These are phyloP conservation scores for Ustilago crameri DNA, from an alignment of 1,284 basidiomycete genomes.

Conservation along the genomic window DNA sequence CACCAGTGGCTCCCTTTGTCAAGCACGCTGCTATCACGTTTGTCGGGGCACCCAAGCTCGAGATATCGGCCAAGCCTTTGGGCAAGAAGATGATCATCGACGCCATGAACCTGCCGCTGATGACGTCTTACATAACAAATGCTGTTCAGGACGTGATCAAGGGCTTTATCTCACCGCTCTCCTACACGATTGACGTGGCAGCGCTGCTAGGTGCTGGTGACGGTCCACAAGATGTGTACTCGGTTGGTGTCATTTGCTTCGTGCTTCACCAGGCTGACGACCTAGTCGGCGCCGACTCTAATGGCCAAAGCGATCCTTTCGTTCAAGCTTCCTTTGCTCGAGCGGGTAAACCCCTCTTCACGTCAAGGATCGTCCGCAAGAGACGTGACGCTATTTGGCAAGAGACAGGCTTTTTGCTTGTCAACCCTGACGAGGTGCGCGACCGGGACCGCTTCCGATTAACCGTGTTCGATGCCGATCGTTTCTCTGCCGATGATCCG, in stretches of 20 bases:
- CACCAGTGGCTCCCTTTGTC: constrained; percentile 59
- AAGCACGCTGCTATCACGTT: constrained; percentile 63
- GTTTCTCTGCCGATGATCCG: constrained; percentile 65
- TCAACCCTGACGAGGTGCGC: constrained; percentile 58
- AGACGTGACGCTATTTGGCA: constrained; percentile 59
- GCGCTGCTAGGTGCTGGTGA: constrained; percentile 56
- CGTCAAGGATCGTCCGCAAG: constrained; percentile 52
- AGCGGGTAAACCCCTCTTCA: constrained; percentile 60
- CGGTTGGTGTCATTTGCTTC: constrained; percentile 57
- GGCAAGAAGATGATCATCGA: constrained; percentile 64
- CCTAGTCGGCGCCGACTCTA: constrained; percentile 57
- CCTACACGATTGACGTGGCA: constrained; percentile 60
- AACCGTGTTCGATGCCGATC: constrained; percentile 61
- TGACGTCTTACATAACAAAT: constrained; percentile 57
- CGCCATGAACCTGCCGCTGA: constrained; percentile 64
- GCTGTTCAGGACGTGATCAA: constrained; percentile 59
- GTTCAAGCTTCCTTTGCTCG: constrained; percentile 56
- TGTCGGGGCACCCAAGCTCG: constrained; percentile 56
- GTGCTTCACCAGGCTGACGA: constrained; percentile 58
- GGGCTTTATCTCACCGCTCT: constrained; percentile 59
- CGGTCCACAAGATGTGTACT: constrained; percentile 57
- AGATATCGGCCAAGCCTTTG: constrained; percentile 62
- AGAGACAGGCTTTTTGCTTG: constrained; percentile 55
- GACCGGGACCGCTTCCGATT: constrained; percentile 58
- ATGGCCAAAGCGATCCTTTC: constrained; percentile 62